These are phyloP conservation scores for Limnanthes douglasii DNA, from an alignment of 345 rosid genomes.

Conservation along the genomic window DNA sequence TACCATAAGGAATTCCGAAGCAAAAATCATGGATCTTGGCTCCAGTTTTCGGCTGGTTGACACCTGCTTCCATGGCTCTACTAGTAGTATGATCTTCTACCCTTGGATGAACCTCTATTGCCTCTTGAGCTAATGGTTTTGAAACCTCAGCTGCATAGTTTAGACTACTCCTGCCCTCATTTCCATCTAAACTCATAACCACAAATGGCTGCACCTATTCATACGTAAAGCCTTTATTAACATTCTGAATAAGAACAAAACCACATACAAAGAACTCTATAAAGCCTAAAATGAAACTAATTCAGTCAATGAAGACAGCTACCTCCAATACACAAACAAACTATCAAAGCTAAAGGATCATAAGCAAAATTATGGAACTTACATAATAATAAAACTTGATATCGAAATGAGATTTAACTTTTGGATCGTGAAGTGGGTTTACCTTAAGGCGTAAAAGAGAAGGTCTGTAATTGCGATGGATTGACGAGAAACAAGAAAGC, in stretches of 20 bases:
- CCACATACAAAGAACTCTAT: not conserved
- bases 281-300: not conserved
- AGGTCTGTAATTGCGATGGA: slow-evolving; percentile 33
- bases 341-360: not conserved
- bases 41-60: slow-evolving; percentile 18
- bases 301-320: slow-evolving; percentile 5
- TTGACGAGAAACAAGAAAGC: slow-evolving; percentile 44
- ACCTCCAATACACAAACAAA: not conserved
- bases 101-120: slow-evolving; percentile 9
- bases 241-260: not conserved
- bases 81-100: slow-evolving; percentile 13
- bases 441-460: slow-evolving; percentile 32
- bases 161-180: slow-evolving; percentile 14
- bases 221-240: slow-evolving; percentile 5
- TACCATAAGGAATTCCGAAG: slow-evolving; percentile 93
- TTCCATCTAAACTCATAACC: slow-evolving; percentile 35
- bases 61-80: slow-evolving; percentile 20
- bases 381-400: not conserved
- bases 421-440: not conserved
- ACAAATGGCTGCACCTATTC: slow-evolving; percentile 24
- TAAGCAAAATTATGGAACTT: not conserved
- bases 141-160: slow-evolving; percentile 30
- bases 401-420: not conserved
- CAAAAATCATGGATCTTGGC: slow-evolving; percentile 90
- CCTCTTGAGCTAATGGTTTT: slow-evolving; percentile 21